Base-by-base conservation (phyloP, 768 basidiomycete species). In the Boletus insuetus region DNA sequence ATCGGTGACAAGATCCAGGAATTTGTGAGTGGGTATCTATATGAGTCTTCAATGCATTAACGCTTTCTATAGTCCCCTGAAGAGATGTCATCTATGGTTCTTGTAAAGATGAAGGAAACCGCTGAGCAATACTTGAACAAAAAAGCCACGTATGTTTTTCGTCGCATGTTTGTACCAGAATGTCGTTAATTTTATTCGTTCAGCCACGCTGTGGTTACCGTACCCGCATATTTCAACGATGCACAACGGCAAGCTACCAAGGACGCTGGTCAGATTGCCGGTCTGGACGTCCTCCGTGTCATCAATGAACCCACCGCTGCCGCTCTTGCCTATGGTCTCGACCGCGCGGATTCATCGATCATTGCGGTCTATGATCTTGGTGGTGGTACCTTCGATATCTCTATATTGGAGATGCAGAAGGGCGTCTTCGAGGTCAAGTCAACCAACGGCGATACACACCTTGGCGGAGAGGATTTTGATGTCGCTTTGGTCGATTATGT, bases 341-440 rank as follows among this genome's bases (percentile, higher is more conserved):
- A 98, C 73, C 86, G 89, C 46, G 58, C 70, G 0, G 79, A 86
- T 46, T 86, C 90, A 44, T 91, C 90, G 12, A 80, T 97, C 69
- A 94, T 99, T 63, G 97, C 97, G 41, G 97, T 99, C 55, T 99
- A 98, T 71, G 97, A 99, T 80, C 82, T 98, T 32, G 96, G 96
- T 63, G 96, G 96, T 65, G 96, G 96, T 53, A 98, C 96, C 22
- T 98, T 98, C 73, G 96, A 98, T 93, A 94, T 99, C 68, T 99
- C 97, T 29, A 95, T 99, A 63, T 80, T 99, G 53, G 95, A 98
- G 77, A 98, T 98, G 94, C 94, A 98, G 74, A 95, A 97, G 75
- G 97, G 96, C 65, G 95, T 99, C 11, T 99, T 98, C 73, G 97
- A 98, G 74, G 97, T 99, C 70, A 99, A 98, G 79, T 98, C 97